These are phyloP conservation scores for Leishmania tropica DNA, from an alignment of 208 protist species.

Conservation along the genomic window DNA sequence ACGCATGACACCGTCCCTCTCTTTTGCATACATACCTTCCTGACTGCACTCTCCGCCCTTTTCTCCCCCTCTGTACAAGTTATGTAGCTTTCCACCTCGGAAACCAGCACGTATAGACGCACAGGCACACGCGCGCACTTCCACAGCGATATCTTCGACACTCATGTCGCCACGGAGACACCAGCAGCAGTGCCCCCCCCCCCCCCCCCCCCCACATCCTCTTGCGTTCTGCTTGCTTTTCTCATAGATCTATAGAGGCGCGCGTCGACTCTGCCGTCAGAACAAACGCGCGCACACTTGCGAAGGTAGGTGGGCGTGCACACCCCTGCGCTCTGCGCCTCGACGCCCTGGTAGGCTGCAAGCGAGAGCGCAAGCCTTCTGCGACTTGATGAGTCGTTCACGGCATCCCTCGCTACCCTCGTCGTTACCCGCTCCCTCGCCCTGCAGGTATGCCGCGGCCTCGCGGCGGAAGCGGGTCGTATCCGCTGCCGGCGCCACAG, in stretches of 20 bases:
- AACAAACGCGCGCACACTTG: background rate
- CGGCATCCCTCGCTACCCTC: background rate
- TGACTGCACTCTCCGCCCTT: background rate
- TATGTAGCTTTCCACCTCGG: too few species aligned
- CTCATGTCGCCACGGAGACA: background rate
- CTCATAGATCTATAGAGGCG: background rate
- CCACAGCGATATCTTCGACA: background rate
- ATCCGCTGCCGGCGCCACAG: background rate
- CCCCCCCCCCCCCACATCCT: background rate
- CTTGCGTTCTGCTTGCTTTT: background rate
- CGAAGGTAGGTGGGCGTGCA: background rate
- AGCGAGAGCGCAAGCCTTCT: background rate
- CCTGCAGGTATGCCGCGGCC: background rate
- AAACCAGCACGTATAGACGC: background rate
- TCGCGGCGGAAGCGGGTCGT: background rate
- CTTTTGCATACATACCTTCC: background rate
- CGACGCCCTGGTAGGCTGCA: background rate
- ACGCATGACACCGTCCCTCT: background rate
- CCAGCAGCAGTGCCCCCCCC: background rate
- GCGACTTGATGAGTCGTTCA: background rate
- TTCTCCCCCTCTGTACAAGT: background rate
- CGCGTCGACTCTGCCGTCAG: background rate
- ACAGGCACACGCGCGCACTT: background rate
- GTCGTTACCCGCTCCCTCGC: background rate
- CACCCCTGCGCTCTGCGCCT: background rate